phyloP scores from a whole-genome alignment of 176 grass and related monocot genomes.

The Rhipidocladum racemiflorum region DNA sequence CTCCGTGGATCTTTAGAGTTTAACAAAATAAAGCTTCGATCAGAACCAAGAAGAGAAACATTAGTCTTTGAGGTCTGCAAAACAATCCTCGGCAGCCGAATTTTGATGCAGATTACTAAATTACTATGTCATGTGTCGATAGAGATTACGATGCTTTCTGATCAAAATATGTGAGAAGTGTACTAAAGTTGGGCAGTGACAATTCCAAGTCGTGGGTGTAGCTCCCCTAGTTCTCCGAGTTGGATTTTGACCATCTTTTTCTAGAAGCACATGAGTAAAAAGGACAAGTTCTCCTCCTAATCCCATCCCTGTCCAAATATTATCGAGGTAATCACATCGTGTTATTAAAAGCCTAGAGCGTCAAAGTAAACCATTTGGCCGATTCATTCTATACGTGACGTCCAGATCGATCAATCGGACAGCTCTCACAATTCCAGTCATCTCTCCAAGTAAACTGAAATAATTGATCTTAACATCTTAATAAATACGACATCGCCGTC shows the following conservation, averaged over 20 bases:
- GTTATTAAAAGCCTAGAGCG: neutral
- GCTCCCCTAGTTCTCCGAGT: constrained; percentile 13
- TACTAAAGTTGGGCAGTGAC: neutral
- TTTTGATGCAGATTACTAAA: neutral
- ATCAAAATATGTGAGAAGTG: neutral
- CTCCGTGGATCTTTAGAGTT: constrained; percentile 60
- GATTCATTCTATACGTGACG: neutral
- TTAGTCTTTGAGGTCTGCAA: neutral
- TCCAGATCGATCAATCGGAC: neutral
- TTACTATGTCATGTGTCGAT: neutral
- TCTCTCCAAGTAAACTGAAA: constrained; percentile 10
- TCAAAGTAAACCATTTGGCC: neutral
- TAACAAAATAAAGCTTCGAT: neutral
- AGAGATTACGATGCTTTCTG: neutral
- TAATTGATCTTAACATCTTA: neutral
- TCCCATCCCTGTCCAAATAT: neutral
- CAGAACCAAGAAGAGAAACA: neutral
- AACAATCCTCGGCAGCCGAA: neutral
- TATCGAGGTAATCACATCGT: constrained; percentile 11
- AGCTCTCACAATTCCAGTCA: neutral
- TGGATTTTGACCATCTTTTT: constrained; percentile 21
- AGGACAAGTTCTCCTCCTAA: neutral
- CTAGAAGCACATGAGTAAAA: neutral
- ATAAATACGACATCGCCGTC: neutral
- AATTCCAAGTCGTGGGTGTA: neutral